Evolutionary conservation across 495 filamentous ascomycete genomes (phyloP).

Genomic region (Rusavskia elegans): DNA sequence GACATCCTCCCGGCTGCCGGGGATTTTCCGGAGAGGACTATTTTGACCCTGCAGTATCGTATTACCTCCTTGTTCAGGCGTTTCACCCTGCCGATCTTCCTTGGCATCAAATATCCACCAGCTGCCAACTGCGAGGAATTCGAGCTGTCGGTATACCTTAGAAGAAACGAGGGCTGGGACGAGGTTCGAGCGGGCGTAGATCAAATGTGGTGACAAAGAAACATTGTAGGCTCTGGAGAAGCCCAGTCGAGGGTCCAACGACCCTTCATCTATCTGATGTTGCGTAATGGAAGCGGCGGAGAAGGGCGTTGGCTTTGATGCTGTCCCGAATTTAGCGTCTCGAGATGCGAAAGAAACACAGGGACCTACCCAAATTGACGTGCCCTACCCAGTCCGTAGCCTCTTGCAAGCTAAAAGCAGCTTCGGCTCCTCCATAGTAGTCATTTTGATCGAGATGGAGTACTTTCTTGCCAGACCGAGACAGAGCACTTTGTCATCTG

Average conservation of each 20-base stretch:
- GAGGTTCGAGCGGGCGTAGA: conserved; percentile 68
- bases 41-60: conserved; percentile 3
- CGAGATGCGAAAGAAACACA: neutral
- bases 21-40: conserved; percentile 42
- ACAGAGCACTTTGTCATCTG: conserved; percentile 60
- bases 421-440: conserved; percentile 77
- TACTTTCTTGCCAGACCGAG: conserved; percentile 78
- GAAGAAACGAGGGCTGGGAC: conserved; percentile 70
- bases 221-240: conserved; percentile 69
- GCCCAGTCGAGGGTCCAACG: neutral
- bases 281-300: neutral
- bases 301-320: neutral
- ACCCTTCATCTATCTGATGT: neutral
- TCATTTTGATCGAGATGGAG: conserved; percentile 77
- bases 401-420: conserved; percentile 77
- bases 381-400: conserved; percentile 53
- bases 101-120: conserved; percentile 59
- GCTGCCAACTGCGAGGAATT: conserved; percentile 86
- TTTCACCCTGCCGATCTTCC: neutral
- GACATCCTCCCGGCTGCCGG: conserved; percentile 75
- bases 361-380: conserved; percentile 28
- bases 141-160: conserved; percentile 71
- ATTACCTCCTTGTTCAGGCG: conserved; percentile 11
- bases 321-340: neutral
- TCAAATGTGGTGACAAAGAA: conserved; percentile 68